Evolutionary conservation across 495 filamentous ascomycete genomes (phyloP), one percentile per base, ranked within the genome.

Genomic region (Amniculicola lignicola): DNA sequence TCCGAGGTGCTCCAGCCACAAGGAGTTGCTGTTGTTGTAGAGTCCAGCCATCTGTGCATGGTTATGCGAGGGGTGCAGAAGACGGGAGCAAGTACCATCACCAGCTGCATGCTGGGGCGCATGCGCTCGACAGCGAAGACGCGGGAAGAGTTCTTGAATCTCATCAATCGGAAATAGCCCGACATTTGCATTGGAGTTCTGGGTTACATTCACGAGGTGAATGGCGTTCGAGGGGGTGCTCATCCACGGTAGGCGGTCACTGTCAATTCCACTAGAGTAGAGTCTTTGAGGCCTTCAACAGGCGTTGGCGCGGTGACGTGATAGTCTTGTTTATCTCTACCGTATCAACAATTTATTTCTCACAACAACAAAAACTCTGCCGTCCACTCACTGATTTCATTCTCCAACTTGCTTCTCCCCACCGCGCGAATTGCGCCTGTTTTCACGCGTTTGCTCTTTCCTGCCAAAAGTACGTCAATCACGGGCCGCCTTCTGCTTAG

Each of bases 31-130:
- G 91, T 98, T 7, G 91, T 98, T 42, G 95, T 97, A 87, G 94
- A 98, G 66, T 92, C 89, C 25, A 88, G 85, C 61, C 93, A 98
- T 74, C 77, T 97, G n/a, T 97, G 93, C 77, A 97, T 96, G 91
- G 92, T 95, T 9, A 93, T 93, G 88, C 79, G 91, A 19, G 91
- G 91, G 1, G 90, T 96, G 22, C 80, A 95, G 68, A 96, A 99
- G 76, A 88, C 88, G 4, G 81, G 81, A 37, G 84, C 87, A 39
- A 87, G 77, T 12, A 97, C 94, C 10, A 92, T 89, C 23, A 97
- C 93, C 27, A 96, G 90, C 71, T 96, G 92, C 65, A 95, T 97
- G 77, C 78, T 96, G 22, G 94, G 93, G 19, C 87, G 89, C 67
- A 94, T 97, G 78, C 84, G 92, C 62, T 86, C 86, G 18, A 91